Conservation (phyloP, 805 yeast species). For the Hanseniaspora pseudoguilliermondii region DNA sequence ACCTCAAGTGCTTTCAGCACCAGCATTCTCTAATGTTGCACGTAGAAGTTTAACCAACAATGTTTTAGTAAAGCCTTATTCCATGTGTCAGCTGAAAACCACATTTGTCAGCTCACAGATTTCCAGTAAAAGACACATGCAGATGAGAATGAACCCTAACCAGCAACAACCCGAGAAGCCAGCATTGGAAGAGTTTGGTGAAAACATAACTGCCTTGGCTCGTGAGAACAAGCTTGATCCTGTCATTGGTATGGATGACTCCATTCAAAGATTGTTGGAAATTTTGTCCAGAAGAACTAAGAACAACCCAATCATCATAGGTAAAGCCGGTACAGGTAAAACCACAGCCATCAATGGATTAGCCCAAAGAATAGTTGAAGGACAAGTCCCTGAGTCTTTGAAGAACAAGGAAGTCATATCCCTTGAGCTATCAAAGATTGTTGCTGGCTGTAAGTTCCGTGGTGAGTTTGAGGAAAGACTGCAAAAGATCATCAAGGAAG, state of each 20-base stretch:
- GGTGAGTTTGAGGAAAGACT: constrained; percentile 93
- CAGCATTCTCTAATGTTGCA: neutral
- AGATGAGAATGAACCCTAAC: constrained; percentile 33
- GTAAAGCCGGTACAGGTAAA: constrained; percentile 96
- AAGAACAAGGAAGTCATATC: constrained; percentile 74
- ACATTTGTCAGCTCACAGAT: neutral
- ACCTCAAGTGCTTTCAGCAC: neutral
- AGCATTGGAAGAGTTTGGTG: constrained; percentile 74
- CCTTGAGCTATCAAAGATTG: constrained; percentile 74
- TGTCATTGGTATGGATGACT: constrained; percentile 93
- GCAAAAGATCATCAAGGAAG: constrained; percentile 68
- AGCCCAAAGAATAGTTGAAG: constrained; percentile 82
- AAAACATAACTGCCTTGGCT: constrained; percentile 77
- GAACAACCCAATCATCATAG: constrained; percentile 89
- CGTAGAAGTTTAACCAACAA: neutral
- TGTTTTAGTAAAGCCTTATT: neutral
- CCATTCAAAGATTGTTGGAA: constrained; percentile 83
- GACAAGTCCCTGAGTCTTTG: constrained; percentile 91
- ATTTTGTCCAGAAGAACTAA: constrained; percentile 84
- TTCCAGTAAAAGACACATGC: constrained; percentile 15
- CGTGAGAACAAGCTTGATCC: constrained; percentile 87
- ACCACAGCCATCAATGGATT: constrained; percentile 94
- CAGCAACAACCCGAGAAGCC: constrained; percentile 45
- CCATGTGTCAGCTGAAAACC: neutral
- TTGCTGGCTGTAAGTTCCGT: constrained; percentile 88